Conservation (phyloP, 305 asterid genomes). For the Rubia peregrina region DNA sequence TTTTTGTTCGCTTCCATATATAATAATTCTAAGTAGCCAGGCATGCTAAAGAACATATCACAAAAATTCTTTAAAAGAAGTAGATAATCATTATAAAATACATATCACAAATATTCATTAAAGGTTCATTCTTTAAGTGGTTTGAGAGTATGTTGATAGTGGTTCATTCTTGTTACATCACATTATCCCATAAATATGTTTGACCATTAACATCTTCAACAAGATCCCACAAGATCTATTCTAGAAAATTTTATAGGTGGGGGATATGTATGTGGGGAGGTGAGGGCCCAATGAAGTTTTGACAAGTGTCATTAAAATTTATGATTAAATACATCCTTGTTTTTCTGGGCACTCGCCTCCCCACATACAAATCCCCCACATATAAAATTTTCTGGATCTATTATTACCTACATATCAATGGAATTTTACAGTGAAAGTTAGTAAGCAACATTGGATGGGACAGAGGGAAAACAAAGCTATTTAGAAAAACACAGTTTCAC, state of each 20-base stretch:
- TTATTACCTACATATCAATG: background rate
- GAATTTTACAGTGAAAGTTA: background rate
- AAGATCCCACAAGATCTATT: background rate
- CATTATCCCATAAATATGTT: background rate
- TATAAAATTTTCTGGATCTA: too few species aligned
- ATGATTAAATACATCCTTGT: too few species aligned
- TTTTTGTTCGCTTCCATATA: too few species aligned
- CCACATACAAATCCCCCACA: too few species aligned
- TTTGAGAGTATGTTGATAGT: background rate
- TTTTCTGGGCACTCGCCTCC: too few species aligned
- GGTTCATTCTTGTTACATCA: background rate
- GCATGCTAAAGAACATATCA: background rate
- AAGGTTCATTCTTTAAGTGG: slow-evolving; percentile 1
- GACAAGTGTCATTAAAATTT: too few species aligned
- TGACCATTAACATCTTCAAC: background rate
- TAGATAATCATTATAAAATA: background rate
- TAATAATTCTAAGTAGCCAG: background rate
- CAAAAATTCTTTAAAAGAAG: background rate
- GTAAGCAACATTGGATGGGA: background rate
- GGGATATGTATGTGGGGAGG: too few species aligned
- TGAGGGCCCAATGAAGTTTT: too few species aligned
- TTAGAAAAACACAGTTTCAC: background rate
- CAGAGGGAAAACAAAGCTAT: background rate
- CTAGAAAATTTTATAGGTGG: too few species aligned
- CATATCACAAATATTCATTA: background rate